Evolutionary conservation across 345 rosid species (phyloP).

Genomic region (Lumnitzera littorea): DNA sequence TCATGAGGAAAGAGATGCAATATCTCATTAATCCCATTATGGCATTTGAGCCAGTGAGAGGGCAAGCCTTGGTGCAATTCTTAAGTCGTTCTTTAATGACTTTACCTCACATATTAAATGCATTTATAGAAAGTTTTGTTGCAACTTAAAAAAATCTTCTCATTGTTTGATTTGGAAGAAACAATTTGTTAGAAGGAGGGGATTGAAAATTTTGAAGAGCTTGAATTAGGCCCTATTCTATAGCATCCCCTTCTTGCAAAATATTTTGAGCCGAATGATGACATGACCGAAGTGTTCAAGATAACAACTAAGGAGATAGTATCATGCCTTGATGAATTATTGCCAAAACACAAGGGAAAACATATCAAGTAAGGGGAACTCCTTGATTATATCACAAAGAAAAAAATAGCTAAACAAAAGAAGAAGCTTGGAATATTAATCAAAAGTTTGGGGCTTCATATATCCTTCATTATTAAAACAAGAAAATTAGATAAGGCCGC

Average conservation of each 20-base stretch:
- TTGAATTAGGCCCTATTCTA: conserved; percentile 70
- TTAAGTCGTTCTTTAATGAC: too few relatives aligned
- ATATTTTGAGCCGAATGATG: conserved; percentile 41
- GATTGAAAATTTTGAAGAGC: conserved; percentile 51
- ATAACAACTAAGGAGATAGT: conserved; percentile 61
- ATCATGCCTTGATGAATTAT: conserved; percentile 37
- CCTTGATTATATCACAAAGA: conserved; percentile 54
- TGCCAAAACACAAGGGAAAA: conserved; percentile 16
- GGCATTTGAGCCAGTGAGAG: too few relatives aligned
- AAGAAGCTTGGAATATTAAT: conserved; percentile 77
- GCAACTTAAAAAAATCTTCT: conserved; percentile 51
- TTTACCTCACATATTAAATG: conserved; percentile 26
- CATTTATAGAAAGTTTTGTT: conserved; percentile 78
- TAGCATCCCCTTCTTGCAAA: conserved; percentile 59
- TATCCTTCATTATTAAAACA: conserved; percentile 7
- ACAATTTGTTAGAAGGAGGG: conserved; percentile 67
- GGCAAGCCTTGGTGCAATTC: too few relatives aligned
- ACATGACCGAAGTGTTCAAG: conserved; percentile 36
- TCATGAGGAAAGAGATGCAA: too few relatives aligned
- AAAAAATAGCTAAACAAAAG: conserved; percentile 37
- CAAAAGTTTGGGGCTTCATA: conserved; percentile 50
- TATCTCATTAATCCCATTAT: too few relatives aligned
- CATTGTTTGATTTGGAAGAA: conserved; percentile 69
- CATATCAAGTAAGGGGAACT: conserved; percentile 44
- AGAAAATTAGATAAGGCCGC: conserved; percentile 5